A percentile compares a stretch with the other conserved stretches of the same genome.
Evolutionary conservation across 2,329 filamentous ascomycete species (phyloP).

Genomic region (Cladosporium austrohemisphaericum): DNA sequence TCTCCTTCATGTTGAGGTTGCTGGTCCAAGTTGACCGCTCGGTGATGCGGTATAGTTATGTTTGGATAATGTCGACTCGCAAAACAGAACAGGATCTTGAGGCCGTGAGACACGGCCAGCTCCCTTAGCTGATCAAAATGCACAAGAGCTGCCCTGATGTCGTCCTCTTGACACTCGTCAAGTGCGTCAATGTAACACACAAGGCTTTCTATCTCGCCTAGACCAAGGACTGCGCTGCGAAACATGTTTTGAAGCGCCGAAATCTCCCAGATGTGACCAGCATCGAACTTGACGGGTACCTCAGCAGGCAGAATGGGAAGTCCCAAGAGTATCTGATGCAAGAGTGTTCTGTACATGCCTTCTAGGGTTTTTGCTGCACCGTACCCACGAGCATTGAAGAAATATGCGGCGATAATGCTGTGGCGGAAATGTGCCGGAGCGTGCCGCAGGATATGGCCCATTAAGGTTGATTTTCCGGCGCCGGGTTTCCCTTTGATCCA

Average conservation of each 20-base stretch:
- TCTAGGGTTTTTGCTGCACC: background rate
- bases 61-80: constrained; percentile 9
- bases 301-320: background rate
- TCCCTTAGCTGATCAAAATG: background rate
- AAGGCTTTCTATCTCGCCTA: background rate
- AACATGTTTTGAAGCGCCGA: background rate
- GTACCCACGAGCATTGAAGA: constrained; percentile 2
- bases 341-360: constrained; percentile 10
- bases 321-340: background rate
- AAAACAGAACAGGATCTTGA: background rate
- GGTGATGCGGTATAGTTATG: background rate
- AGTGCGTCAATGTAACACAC: constrained; percentile 8
- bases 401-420: background rate
- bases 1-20: background rate
- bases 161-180: constrained; percentile 1
- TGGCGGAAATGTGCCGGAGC: background rate
- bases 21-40: background rate
- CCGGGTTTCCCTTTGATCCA: constrained; percentile 14
- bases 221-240: background rate
- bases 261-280: constrained; percentile 13
- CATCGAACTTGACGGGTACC: fast-evolving
- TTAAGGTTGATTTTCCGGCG: constrained; percentile 2
- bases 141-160: background rate
- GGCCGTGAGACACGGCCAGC: background rate
- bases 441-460: background rate